Percentiles rank a stretch among this genome's conserved stretches.
phyloP scores from a whole-genome alignment of 208 protist genomes.

The Crithidia sp. region DNA sequence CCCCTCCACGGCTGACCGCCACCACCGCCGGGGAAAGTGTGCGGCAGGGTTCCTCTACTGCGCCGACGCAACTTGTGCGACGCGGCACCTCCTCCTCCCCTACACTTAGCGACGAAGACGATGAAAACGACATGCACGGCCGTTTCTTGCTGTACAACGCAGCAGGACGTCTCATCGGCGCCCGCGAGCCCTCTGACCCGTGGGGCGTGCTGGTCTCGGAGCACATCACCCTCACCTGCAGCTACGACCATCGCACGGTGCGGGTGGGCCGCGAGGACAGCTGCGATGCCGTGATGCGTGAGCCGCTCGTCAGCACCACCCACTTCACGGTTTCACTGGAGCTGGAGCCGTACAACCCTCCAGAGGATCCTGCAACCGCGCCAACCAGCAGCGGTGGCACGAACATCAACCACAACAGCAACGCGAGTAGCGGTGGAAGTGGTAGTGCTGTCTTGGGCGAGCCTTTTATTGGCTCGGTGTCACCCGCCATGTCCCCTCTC shows the following conservation, averaged over 20 bases:
- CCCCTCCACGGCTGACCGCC: neutral
- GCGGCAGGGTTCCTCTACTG: slow-evolving; percentile 16
- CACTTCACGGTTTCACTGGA: slow-evolving; percentile 67
- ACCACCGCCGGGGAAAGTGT: neutral
- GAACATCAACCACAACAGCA: too few relatives aligned
- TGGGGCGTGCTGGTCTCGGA: slow-evolving; percentile 70
- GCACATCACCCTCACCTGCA: slow-evolving; percentile 42
- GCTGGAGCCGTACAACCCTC: slow-evolving; percentile 36
- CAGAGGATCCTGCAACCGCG: neutral
- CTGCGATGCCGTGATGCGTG: slow-evolving; percentile 49
- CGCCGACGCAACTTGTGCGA: slow-evolving; percentile 23
- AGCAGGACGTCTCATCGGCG: slow-evolving; percentile 24
- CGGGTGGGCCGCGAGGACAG: slow-evolving; percentile 46
- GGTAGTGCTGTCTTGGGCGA: too few relatives aligned
- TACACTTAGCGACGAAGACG: neutral
- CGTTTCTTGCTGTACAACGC: slow-evolving; percentile 34
- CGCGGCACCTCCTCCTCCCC: slow-evolving; percentile 10
- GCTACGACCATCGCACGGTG: slow-evolving; percentile 38
- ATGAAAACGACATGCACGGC: neutral
- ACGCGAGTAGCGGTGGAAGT: too few relatives aligned
- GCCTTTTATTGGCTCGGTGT: too few relatives aligned
- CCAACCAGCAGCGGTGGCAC: too few relatives aligned
- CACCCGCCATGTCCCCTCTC: neutral
- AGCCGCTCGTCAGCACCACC: slow-evolving; percentile 48
- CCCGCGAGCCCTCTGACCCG: slow-evolving; percentile 25